Base-by-base conservation (phyloP, 1,139 yeast genomes). In the Pneumocystis carinii region DNA sequence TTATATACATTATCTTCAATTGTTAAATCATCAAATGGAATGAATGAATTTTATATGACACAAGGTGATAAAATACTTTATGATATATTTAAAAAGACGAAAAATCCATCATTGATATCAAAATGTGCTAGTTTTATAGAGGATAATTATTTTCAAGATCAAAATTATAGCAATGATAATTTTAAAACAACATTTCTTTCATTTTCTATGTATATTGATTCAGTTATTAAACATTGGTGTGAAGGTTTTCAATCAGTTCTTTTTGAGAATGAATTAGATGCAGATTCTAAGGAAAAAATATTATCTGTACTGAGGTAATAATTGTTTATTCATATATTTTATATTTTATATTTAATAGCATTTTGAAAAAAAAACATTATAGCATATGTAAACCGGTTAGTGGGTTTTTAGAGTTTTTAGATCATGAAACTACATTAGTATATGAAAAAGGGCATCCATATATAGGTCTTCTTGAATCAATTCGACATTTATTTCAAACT, bases 1-100 rank as follows among this genome's bases (percentile, higher is more conserved):
- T 65, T 73, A 29, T 73, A 73, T 63, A 72, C 74, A 12, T 64
- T 73, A 15, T 70, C 72, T 3, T 69, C 74, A 1, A 62, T 71
- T 29, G 68, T 73, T 57, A 67, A 67, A 63, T 66, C 37, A 61
- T 62, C 2, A 59, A 58, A 14, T 24, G 63, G 66, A 24, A 61
- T 60, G 39, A 29, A 42, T 8, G 67, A 65, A 41, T 71, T 65
- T 62, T 59, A 65, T 29, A 61, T 59, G 32, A 59, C 59, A 12
- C 62, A 66, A 14, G 74, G 74, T 8, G 71, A 71, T 12, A 59
- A 48, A 10, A 62, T 55, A 8, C 61, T 68, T 27, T 63, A 66
- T 19, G 37, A 61, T 1, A 41, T 60, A 15, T 67, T 66, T 38
- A 53, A 56, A 17, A n/a, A 59, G 12, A 59, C 32, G 7, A 3